These are phyloP conservation scores for Emmonsiellopsis sp. DNA, from an alignment of 2,329 filamentous ascomycete species.

Conservation along the genomic window DNA sequence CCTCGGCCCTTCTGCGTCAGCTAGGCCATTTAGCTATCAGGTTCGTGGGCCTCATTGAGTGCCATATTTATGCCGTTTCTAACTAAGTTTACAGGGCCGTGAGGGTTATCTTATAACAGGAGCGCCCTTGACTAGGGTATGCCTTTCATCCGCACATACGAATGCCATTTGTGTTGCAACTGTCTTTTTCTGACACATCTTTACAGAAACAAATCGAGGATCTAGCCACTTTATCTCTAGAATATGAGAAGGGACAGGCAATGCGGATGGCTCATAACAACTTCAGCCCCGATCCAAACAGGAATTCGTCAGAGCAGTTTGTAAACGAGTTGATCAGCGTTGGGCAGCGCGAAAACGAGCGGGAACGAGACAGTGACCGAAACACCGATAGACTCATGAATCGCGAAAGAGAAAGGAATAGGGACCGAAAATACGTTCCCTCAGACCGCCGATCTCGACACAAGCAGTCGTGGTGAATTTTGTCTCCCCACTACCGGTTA, in stretches of 20 bases:
- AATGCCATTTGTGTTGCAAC: background rate
- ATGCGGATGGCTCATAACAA: constrained; percentile 28
- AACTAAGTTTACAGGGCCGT: constrained; percentile 28
- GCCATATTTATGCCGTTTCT: constrained; percentile 14
- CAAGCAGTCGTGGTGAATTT: constrained; percentile 11
- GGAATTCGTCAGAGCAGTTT: constrained; percentile 24
- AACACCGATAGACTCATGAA: background rate
- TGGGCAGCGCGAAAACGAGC: constrained; percentile 16
- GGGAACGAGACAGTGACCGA: constrained; percentile 9
- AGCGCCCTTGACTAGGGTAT: constrained; percentile 37
- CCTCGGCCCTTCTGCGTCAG: constrained; percentile 37
- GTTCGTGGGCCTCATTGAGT: constrained; percentile 18
- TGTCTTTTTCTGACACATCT: constrained; percentile 5
- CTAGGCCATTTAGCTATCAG: constrained; percentile 39
- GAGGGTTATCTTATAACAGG: constrained; percentile 41
- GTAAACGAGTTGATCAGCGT: constrained; percentile 36
- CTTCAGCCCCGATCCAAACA: constrained; percentile 10
- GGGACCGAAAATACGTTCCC: constrained; percentile 1
- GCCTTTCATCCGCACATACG: constrained; percentile 9
- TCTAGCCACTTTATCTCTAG: constrained; percentile 35
- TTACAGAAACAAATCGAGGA: constrained; percentile 41
- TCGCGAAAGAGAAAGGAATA: constrained; percentile 5
- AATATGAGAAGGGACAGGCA: constrained; percentile 40
- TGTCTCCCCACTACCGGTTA: background rate
- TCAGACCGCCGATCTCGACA: constrained; percentile 9